These are phyloP conservation scores for Trypanosoma scelopori DNA, from an alignment of 208 protist genomes.

Conservation along the genomic window DNA sequence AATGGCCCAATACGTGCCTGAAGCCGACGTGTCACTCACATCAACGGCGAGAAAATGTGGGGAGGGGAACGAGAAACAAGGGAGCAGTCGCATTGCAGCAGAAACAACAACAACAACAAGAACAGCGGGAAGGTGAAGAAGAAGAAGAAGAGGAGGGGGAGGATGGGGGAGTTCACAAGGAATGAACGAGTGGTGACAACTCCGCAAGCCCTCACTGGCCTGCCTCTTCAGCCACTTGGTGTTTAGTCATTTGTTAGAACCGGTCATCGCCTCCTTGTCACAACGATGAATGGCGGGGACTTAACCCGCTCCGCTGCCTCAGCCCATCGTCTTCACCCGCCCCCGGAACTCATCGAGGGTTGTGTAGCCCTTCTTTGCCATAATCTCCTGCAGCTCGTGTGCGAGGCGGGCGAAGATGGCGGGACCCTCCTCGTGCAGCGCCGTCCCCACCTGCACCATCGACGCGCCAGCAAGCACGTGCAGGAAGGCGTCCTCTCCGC, in stretches of 20 bases:
- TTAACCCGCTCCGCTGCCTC: conserved; percentile 9
- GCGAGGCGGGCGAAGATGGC: conserved; percentile 73
- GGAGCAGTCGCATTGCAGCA: not conserved
- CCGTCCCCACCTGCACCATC: conserved; percentile 87
- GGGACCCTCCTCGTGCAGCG: conserved; percentile 74
- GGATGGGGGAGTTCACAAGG: too few species aligned
- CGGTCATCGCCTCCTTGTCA: too few species aligned
- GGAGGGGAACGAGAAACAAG: conserved; percentile 13
- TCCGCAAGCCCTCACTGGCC: too few species aligned
- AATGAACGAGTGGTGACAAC: too few species aligned
- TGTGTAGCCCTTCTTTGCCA: conserved; percentile 86
- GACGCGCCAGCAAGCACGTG: conserved; percentile 83
- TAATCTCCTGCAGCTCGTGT: conserved; percentile 68
- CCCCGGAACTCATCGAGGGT: conserved; percentile 84
- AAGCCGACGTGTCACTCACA: not conserved
- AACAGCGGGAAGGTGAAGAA: not conserved
- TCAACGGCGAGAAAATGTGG: not conserved
- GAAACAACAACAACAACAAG: not conserved
- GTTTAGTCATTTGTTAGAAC: too few species aligned
- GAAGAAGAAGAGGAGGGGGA: too few species aligned
- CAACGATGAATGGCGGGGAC: too few species aligned
- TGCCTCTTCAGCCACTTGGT: too few species aligned
- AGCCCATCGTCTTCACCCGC: conserved; percentile 78
- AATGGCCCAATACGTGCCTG: too few species aligned
- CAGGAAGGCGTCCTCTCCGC: conserved; percentile 80